Conservation (phyloP, 805 yeast genomes). For the Cyberlindnera saturnus region DNA sequence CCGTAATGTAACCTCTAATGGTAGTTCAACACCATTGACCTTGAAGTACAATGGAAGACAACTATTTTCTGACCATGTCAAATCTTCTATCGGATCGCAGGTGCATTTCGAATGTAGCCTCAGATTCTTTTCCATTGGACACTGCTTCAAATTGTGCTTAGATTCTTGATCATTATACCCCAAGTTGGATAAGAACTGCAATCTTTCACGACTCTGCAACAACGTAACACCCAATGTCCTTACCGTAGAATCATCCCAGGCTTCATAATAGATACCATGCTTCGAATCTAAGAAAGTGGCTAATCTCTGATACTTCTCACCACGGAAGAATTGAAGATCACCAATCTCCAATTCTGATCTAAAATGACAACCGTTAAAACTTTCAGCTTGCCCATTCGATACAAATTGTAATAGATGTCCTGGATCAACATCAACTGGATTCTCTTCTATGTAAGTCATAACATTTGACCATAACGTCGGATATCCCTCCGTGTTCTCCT, state of each 20-base stretch:
- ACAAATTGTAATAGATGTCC: conserved; percentile 67
- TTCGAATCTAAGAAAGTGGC: conserved; percentile 61
- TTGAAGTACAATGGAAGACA: conserved; percentile 60
- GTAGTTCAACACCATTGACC: conserved; percentile 10
- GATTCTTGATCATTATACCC: conserved; percentile 69
- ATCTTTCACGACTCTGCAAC: conserved; percentile 53
- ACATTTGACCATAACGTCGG: conserved; percentile 74
- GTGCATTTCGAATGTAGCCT: conserved; percentile 60
- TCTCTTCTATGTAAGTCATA: conserved; percentile 50
- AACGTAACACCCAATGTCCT: conserved; percentile 78
- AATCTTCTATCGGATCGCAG: conserved; percentile 67
- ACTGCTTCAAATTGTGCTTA: conserved; percentile 42
- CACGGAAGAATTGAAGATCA: conserved; percentile 64
- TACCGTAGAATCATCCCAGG: conserved; percentile 92
- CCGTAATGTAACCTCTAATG: conserved; percentile 7
- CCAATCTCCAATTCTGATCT: conserved; percentile 87
- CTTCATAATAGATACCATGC: conserved; percentile 82
- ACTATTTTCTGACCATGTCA: conserved; percentile 54
- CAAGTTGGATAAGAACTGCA: conserved; percentile 74
- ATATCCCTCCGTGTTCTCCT: conserved; percentile 65
- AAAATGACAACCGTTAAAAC: conserved; percentile 82
- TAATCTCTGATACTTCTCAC: conserved; percentile 59
- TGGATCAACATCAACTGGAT: conserved; percentile 54
- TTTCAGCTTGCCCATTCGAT: conserved; percentile 60
- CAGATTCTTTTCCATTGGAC: conserved; percentile 62